phyloP scores from a whole-genome alignment of 768 basidiomycete genomes.

The Leccinellum rugosiceps region DNA sequence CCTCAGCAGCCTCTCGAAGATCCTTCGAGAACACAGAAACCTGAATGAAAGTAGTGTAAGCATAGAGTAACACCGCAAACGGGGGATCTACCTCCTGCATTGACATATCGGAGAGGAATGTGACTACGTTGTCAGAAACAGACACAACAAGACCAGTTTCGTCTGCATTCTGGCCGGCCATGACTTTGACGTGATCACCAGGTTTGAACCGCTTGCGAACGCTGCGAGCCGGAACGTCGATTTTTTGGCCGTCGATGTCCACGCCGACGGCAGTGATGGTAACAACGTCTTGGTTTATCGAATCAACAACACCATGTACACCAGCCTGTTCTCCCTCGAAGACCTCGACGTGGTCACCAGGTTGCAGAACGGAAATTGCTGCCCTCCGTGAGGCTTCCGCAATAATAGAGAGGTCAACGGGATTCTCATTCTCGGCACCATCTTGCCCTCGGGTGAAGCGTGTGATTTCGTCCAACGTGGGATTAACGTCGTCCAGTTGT shows the following conservation, averaged over 20 bases:
- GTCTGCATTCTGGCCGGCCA: conserved; percentile 90
- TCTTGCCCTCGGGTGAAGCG: conserved; percentile 80
- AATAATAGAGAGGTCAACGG: conserved; percentile 87
- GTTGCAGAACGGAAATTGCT: conserved; percentile 92
- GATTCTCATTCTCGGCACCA: conserved; percentile 58
- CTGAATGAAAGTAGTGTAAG: conserved; percentile 37
- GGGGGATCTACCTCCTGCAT: conserved; percentile 76
- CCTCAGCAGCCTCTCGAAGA: conserved; percentile 94
- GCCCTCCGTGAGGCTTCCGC: conserved; percentile 90
- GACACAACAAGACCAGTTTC: conserved; percentile 96
- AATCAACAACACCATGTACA: conserved; percentile 87
- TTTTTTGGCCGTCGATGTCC: conserved; percentile 83
- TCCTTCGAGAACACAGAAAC: conserved; percentile 98
- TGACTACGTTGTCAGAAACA: conserved; percentile 86
- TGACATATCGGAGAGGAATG: conserved; percentile 96
- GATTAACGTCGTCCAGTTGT: conserved; percentile 85
- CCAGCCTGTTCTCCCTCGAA: conserved; percentile 97
- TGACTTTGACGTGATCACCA: conserved; percentile 98
- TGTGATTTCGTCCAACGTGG: conserved; percentile 95
- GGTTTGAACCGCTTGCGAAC: conserved; percentile 95
- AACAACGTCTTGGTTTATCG: conserved; percentile 84
- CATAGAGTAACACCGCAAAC: background rate
- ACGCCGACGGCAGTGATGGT: conserved; percentile 75
- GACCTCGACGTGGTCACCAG: conserved; percentile 96
- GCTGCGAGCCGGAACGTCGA: conserved; percentile 82